Base-by-base conservation (phyloP, 192 early-diverging fungal genomes). In the Coemansia aciculifera region DNA sequence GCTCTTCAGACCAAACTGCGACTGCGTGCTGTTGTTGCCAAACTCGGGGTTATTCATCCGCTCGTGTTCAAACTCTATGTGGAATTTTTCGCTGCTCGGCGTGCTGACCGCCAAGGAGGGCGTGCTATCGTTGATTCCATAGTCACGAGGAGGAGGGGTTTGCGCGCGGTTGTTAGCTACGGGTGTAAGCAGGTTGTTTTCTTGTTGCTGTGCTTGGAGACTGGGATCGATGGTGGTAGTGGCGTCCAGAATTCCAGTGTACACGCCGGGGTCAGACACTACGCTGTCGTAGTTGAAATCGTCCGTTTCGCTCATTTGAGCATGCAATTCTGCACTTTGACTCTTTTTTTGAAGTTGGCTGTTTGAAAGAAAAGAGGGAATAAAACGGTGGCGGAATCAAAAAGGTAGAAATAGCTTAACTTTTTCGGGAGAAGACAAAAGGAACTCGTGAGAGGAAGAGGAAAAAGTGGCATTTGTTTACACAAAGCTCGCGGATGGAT, bases 261-360 rank as follows among this genome's bases (percentile, higher is more conserved):
- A 64, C 11, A 27, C 62, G 19, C 59, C 74, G 24, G 73, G 63
- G 67, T 75, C 69, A 1, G 78, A 81, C n/a, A 69, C 78, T 37
- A 72, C 66, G 63, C 78, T 81, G 42, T 75, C 70, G 39, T 75
- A 75, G 24, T 75, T 38, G 24, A 81, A 74, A 46, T 75, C 73
- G 70, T 69, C 70, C 17, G 62, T 59, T 31, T 66, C 67, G 66
- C 62, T 67, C 78, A 81, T 81, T 29, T 29, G 42, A 37, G 39
- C 15, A 29, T 23, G 19, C 24, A 65, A 52, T 12, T 27, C 24
- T 19, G 37, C 21, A 62, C 34, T 21, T 46, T 13, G 38, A 15
- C 42, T 34, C 51, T 34, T 52, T 31, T 17, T 5, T 46, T 31
- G 1, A 29, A 34, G 48, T 23, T 29, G 40, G 31, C 13, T 59